phyloP scores from a whole-genome alignment of 1,284 basidiomycete species.

The Chalciporus piperatoides region DNA sequence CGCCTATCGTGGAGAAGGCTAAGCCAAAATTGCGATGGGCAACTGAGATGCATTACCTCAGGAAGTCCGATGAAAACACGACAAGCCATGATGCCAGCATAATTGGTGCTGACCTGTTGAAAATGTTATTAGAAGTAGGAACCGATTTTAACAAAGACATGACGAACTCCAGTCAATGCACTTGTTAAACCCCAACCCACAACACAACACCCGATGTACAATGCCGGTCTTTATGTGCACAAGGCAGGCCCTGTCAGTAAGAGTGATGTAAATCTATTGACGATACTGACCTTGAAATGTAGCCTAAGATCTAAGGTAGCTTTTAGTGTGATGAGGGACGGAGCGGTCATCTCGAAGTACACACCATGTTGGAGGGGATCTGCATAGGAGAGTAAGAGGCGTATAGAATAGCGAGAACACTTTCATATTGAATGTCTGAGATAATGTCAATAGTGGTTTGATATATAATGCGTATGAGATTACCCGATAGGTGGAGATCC shows the following conservation, averaged over 20 bases:
- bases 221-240: constrained; percentile 45
- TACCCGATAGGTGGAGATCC: constrained; percentile 50
- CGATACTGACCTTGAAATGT: constrained; percentile 42
- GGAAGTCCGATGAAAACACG: constrained; percentile 63
- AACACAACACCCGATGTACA: constrained; percentile 59
- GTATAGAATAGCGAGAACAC: constrained; percentile 56
- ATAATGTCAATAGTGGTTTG: neutral
- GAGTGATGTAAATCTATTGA: neutral
- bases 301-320: constrained; percentile 51
- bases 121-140: constrained; percentile 51
- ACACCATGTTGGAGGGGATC: constrained; percentile 64
- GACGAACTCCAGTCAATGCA: constrained; percentile 53
- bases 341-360: constrained; percentile 5
- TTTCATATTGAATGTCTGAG: constrained; percentile 58
- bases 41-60: constrained; percentile 36
- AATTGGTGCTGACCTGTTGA: constrained; percentile 49
- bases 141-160: constrained; percentile 46
- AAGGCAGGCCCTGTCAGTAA: neutral
- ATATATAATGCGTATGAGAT: neutral
- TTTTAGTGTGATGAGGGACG: neutral
- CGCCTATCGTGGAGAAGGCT: constrained; percentile 32
- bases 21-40: constrained; percentile 15
- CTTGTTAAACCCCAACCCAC: constrained; percentile 66
- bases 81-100: constrained; percentile 53
- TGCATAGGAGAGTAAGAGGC: constrained; percentile 60